Percentiles rank a stretch among this genome's conserved stretches.
These are phyloP conservation scores for Naganishia friedmannii DNA, from an alignment of 768 basidiomycete genomes.

Conservation along the genomic window DNA sequence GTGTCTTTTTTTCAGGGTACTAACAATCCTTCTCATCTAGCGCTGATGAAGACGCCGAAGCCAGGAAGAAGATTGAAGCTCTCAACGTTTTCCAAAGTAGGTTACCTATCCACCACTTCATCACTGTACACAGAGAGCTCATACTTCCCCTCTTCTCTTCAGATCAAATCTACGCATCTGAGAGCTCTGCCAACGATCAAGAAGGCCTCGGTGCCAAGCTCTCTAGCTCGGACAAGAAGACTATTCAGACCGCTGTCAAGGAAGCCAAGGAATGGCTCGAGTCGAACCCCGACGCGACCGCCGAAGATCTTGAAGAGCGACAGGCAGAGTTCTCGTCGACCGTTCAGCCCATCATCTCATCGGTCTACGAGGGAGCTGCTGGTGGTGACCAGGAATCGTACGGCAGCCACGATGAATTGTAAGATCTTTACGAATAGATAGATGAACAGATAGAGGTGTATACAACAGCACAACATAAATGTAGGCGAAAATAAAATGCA, in stretches of 20 bases:
- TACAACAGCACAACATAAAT: conserved; percentile 4
- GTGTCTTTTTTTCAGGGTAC: not conserved
- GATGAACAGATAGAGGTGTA: conserved; percentile 2
- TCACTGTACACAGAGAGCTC: conserved; percentile 26
- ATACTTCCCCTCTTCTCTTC: conserved; percentile 64
- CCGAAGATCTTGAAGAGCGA: conserved; percentile 91
- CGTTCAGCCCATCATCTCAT: conserved; percentile 72
- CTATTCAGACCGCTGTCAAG: conserved; percentile 74
- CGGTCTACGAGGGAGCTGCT: conserved; percentile 57
- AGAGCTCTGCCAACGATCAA: conserved; percentile 78
- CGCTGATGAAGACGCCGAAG: conserved; percentile 51
- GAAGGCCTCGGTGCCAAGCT: conserved; percentile 86
- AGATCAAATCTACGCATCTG: conserved; percentile 47
- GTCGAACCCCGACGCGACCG: conserved; percentile 68
- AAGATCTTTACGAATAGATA: conserved; percentile 32
- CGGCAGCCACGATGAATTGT: conserved; percentile 62
- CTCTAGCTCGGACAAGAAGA: conserved; percentile 52
- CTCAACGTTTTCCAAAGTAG: conserved; percentile 50
- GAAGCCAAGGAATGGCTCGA: conserved; percentile 91
- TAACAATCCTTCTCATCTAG: not conserved
- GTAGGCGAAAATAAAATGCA: conserved; percentile 7
- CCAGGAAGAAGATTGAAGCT: conserved; percentile 55
- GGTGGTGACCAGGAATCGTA: conserved; percentile 55
- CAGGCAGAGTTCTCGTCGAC: conserved; percentile 56
- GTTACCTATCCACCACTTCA: not conserved